These are phyloP conservation scores for Pythium aristosporum DNA, from an alignment of 352 stramenopile genomes.

Conservation along the genomic window DNA sequence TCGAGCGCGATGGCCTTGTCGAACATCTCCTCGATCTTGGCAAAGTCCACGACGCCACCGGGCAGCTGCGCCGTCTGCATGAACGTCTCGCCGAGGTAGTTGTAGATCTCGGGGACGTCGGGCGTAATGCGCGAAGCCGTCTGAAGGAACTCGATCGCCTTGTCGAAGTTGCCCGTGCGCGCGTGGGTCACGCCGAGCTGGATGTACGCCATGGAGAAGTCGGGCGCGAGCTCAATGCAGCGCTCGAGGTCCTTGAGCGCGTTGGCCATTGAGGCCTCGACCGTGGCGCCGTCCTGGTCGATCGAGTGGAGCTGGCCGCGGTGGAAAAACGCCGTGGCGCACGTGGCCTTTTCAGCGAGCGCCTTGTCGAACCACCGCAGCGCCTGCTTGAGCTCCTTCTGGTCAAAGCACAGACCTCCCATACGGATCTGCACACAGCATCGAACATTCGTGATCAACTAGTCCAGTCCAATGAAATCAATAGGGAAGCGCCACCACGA, in stretches of 20 bases:
- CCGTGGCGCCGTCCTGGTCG: constrained; percentile 55
- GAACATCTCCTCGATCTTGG: constrained; percentile 73
- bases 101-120: constrained; percentile 81
- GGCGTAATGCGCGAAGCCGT: constrained; percentile 63
- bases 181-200: constrained; percentile 77
- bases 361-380: constrained; percentile 79
- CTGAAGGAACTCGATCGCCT: constrained; percentile 66
- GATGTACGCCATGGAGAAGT: constrained; percentile 85
- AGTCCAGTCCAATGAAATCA: neutral
- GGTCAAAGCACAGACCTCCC: constrained; percentile 79
- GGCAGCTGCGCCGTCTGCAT: constrained; percentile 79
- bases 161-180: constrained; percentile 69
- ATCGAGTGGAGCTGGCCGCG: constrained; percentile 81
- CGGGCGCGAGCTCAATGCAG: constrained; percentile 62
- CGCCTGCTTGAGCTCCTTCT: constrained; percentile 73
- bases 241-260: constrained; percentile 68
- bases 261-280: constrained; percentile 49
- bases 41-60: constrained; percentile 45
- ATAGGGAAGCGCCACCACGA: neutral
- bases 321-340: constrained; percentile 80
- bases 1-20: constrained; percentile 79
- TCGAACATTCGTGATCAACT: neutral
- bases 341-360: constrained; percentile 58
- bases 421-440: constrained; percentile 51
- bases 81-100: constrained; percentile 86